Base-by-base conservation (phyloP, 495 filamentous ascomycete genomes). In the Annulohypoxylon moriforme region DNA sequence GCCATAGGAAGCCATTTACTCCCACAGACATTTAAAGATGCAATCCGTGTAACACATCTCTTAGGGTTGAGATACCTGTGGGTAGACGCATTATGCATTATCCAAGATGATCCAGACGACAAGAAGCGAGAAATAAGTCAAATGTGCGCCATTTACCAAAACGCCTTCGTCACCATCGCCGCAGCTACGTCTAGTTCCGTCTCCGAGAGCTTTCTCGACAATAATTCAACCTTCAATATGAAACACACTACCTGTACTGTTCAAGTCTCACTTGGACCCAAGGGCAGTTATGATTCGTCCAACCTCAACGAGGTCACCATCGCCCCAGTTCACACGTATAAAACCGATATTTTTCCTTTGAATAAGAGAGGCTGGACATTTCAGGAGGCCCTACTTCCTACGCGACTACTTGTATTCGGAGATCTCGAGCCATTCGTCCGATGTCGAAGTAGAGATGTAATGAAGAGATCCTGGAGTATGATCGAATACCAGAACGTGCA, bases 61-160 rank as follows among this genome's bases (percentile, higher is more conserved):
- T 20, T 67, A 33, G 64, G 56, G 11, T 16, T 67, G 14, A 40
- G 25, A 7, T 78, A 77, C 20, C 14, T 78, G 24, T 78, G 73
- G 76, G 72, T 78, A 11, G 76, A 78, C 58, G 50, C 62, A 9
- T 64, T 78, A 14, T 78, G 76, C 56, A 78, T 78, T 29, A 61
- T 78, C 18, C 76, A 78, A 58, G 73, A 78, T 42, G 68, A 69
- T 3, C 29, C 24, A 2, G 75, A 77, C 24, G 76, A 78, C 22
- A 73, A 71, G 73, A 27, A 31, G 36, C 50, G 25, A 29, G 76
- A 78, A 42, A 57, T 67, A 20, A 53, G 38, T 8, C 40, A 53
- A 29, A 78, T 78, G 76, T 53, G 56, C 16, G 34, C 46, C 46
- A 60, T 52, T 16, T 67, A 60, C n/a, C 55, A 67, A 33, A 60